Base-by-base conservation (phyloP, 192 early-diverging fungal genomes). In the Coemansia erecta region DNA sequence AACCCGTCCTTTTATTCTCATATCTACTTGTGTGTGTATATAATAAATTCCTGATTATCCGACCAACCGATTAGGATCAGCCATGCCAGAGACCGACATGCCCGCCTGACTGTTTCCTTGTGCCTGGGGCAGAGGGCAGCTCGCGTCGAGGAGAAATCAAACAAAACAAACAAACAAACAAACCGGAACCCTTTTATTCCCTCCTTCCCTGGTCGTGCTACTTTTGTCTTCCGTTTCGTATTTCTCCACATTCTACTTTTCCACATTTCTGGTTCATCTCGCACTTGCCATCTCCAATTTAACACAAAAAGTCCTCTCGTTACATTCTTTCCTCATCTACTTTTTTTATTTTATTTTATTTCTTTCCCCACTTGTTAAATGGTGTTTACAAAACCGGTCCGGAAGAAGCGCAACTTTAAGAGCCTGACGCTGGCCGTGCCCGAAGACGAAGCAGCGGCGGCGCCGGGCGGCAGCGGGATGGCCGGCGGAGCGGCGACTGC, bases 351-450 rank as follows among this genome's bases (percentile, higher is more conserved):
- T 56, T 35, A 24, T 54, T 31, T 43, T 26, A 21, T 53, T 21
- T 41, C 44, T 11, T 51, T 52, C 48, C 7, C 35, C 18, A 23
- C 2, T 43, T 7, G 22, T 33, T 51, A 41, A 10, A 79, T 70
- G 66, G 68, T 73, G 40, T 70, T 73, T 48, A 66, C 67, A 61
- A 70, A 68, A 60, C 70, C 67, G 17, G 61, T 70, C 7, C 66
- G 77, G 35, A 81, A 81, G 79, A 76, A 76, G 66, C 79, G 79
- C 59, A 81, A 81, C 50, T 81, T 81, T 51, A 81, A 76, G 61
- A 70, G 65, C 43, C 70, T 77, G 22, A 66, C 60, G n/a, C 60
- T 81, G 63, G 63, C 69, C 13, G 61, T 74, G 11, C 37, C 64
- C 9, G 73, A 66, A 17, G 64, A 49, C 26, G 44, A 52, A 11